These are phyloP conservation scores for Hypomyces rosellus DNA, from an alignment of 2,329 filamentous ascomycete species.

Conservation along the genomic window DNA sequence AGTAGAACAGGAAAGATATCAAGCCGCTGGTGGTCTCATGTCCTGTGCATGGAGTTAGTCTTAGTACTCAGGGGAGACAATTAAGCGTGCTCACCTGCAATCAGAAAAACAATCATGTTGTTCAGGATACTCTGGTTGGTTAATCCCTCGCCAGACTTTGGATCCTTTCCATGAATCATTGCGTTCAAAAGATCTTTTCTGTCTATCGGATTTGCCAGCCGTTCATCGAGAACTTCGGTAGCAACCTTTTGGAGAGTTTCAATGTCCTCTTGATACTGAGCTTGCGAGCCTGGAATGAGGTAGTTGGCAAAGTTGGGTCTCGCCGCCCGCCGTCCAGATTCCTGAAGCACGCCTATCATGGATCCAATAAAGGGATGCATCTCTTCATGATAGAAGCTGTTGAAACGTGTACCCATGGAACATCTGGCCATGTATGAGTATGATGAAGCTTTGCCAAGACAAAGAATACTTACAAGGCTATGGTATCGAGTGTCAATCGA, in stretches of 20 bases:
- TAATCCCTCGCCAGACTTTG: constrained; percentile 47
- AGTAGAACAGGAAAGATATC: constrained; percentile 55
- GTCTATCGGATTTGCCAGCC: not conserved
- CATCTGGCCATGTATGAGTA: constrained; percentile 16
- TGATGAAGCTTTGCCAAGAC: no score
- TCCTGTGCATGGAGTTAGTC: constrained; percentile 19
- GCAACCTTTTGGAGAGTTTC: not conserved
- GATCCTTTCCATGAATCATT: not conserved
- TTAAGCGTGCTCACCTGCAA: constrained; percentile 31
- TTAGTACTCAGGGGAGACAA: no score
- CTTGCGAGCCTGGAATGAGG: not conserved
- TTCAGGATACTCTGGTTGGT: constrained; percentile 53
- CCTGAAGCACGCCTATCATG: constrained; percentile 7
- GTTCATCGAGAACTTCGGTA: constrained; percentile 2
- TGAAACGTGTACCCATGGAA: constrained; percentile 54
- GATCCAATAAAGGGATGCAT: constrained; percentile 16
- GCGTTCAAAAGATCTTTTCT: constrained; percentile 1
- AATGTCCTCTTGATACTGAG: constrained; percentile 4
- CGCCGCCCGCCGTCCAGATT: constrained; percentile 1
- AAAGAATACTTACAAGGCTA: constrained; percentile 40
- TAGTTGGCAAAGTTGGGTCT: constrained; percentile 5
- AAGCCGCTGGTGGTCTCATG: constrained; percentile 62
- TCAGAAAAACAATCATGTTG: constrained; percentile 66
- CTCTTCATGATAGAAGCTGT: constrained; percentile 46
- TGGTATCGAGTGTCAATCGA: constrained; percentile 54